A percentile compares a stretch with the other conserved stretches of the same genome.
Conservation (phyloP, 495 filamentous ascomycete genomes). For the Geoglossum glabrum region DNA sequence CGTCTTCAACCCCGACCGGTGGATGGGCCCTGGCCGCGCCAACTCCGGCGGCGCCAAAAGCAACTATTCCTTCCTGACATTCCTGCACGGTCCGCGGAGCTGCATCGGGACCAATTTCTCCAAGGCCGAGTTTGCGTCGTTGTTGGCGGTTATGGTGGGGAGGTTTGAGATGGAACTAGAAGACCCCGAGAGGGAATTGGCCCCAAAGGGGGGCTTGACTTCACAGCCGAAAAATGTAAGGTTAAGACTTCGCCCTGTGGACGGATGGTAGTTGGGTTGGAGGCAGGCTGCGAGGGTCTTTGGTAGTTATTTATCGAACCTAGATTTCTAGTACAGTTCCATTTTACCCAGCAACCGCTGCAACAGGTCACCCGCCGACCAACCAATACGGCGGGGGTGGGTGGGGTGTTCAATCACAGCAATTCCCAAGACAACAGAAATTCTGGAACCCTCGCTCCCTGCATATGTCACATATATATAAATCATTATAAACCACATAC, state of each 20-base stretch:
- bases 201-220: slow-evolving; percentile 38
- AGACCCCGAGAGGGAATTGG: slow-evolving; percentile 36
- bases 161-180: slow-evolving; percentile 45
- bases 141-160: slow-evolving; percentile 59
- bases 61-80: slow-evolving; percentile 22
- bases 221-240: slow-evolving; percentile 43
- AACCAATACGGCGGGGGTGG: too few species aligned
- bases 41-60: slow-evolving; percentile 21
- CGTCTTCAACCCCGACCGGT: slow-evolving; percentile 25
- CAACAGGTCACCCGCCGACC: too few species aligned
- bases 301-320: too few species aligned
- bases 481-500: too few species aligned
- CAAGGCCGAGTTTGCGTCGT: slow-evolving; percentile 60
- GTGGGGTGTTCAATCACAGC: too few species aligned
- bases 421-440: too few species aligned
- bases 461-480: too few species aligned
- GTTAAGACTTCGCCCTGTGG: slow-evolving; percentile 35
- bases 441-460: too few species aligned
- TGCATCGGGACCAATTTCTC: slow-evolving; percentile 47
- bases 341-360: too few species aligned
- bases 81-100: slow-evolving; percentile 27
- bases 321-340: too few species aligned
- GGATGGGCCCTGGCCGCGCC: slow-evolving; percentile 15
- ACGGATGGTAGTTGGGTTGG: slow-evolving; percentile 56
- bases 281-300: too few species aligned